Conservation (phyloP, 306 rosid genomes). For the Abrus pulchellus region DNA sequence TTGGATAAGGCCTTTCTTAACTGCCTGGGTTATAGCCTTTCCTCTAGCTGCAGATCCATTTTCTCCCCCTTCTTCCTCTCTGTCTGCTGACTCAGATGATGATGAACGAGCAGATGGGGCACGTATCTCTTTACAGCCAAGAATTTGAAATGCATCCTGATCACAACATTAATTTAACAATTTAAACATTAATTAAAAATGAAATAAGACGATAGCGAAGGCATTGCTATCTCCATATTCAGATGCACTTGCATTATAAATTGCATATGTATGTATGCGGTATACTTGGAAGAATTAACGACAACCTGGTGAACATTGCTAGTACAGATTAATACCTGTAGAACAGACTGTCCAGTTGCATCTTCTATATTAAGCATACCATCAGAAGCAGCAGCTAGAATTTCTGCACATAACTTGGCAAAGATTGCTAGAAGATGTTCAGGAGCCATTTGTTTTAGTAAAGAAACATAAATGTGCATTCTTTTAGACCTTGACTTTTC, state of each 20-base stretch:
- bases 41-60: slow-evolving; percentile 77
- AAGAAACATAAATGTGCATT: slow-evolving; percentile 86
- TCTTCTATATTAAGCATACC: slow-evolving; percentile 82
- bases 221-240: slow-evolving; percentile 6
- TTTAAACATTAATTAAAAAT: slow-evolving; percentile 36
- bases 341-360: slow-evolving; percentile 77
- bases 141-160: slow-evolving; percentile 87
- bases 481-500: slow-evolving; percentile 81
- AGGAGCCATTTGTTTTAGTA: slow-evolving; percentile 95
- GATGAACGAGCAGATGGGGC: slow-evolving; percentile 62
- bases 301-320: slow-evolving; percentile 15
- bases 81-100: slow-evolving; percentile 71
- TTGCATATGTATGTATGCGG: background rate
- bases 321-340: slow-evolving; percentile 67
- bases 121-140: slow-evolving; percentile 91
- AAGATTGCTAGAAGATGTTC: slow-evolving; percentile 94
- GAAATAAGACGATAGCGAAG: slow-evolving; percentile 24
- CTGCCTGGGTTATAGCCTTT: slow-evolving; percentile 79
- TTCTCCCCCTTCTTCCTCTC: slow-evolving; percentile 82
- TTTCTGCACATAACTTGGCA: slow-evolving; percentile 92
- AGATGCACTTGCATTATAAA: background rate
- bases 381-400: slow-evolving; percentile 94
- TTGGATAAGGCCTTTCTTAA: slow-evolving; percentile 83
- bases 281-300: background rate
- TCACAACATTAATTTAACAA: slow-evolving; percentile 32